These are phyloP conservation scores for Pseudoneurospora amorphoporcata DNA, from an alignment of 495 filamentous ascomycete species.

Conservation along the genomic window DNA sequence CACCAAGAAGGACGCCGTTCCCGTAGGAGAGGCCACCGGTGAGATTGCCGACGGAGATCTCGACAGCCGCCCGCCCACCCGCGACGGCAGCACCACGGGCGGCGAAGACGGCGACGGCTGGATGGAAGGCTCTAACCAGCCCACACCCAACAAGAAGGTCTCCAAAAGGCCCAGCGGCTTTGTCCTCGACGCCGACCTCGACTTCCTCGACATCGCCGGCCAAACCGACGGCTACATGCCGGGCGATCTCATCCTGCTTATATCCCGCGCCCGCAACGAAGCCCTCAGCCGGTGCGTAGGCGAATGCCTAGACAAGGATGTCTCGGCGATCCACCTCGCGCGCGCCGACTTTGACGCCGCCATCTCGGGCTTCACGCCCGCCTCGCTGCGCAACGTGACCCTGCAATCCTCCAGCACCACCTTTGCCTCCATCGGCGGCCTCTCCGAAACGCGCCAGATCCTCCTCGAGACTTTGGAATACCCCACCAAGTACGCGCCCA, in stretches of 20 bases:
- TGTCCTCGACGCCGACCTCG: constrained; percentile 60
- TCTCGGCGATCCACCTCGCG: constrained; percentile 45
- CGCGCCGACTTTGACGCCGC: constrained; percentile 71
- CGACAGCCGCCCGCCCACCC: constrained; percentile 42
- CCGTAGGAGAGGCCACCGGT: constrained; percentile 21
- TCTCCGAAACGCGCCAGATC: constrained; percentile 72
- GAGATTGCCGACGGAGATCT: constrained; percentile 25
- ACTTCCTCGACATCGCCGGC: constrained; percentile 85
- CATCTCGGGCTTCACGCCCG: constrained; percentile 84
- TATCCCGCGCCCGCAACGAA: constrained; percentile 82
- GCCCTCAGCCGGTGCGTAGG: constrained; percentile 69
- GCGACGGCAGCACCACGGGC: constrained; percentile 34
- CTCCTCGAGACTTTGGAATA: constrained; percentile 93
- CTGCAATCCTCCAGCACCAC: constrained; percentile 81
- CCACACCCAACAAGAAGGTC: constrained; percentile 5
- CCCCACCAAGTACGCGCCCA: constrained; percentile 94
- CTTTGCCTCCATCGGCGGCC: constrained; percentile 83
- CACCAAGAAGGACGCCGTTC: constrained; percentile 35
- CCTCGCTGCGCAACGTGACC: constrained; percentile 86
- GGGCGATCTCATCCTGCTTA: constrained; percentile 76
- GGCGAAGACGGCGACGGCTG: constrained; percentile 51
- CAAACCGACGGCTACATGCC: constrained; percentile 97
- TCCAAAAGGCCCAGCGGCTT: constrained; percentile 46
- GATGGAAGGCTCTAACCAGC: constrained; percentile 50
- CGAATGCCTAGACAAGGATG: constrained; percentile 18